phyloP scores from a whole-genome alignment of 2,329 filamentous ascomycete species.

The Emmonsia crescens region DNA sequence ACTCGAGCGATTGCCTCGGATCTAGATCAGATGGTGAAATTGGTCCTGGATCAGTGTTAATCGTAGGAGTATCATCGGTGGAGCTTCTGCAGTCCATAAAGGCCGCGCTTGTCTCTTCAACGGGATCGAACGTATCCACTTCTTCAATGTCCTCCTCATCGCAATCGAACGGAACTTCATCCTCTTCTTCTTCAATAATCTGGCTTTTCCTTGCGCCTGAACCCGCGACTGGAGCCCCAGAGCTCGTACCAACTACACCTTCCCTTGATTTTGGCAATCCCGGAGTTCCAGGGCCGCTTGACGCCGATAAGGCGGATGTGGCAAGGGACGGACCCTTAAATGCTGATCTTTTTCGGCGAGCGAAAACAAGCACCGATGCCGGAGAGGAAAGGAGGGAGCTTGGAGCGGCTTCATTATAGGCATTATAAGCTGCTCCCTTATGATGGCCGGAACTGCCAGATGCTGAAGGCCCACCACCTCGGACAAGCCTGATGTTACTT shows the following conservation, averaged over 20 bases:
- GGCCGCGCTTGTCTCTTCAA: constrained; percentile 16
- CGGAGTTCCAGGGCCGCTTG: constrained; percentile 25
- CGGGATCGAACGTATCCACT: constrained; percentile 30
- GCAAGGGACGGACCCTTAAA: constrained; percentile 38
- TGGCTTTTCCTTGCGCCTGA: constrained; percentile 29
- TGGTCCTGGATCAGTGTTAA: not conserved
- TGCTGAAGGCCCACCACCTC: constrained; percentile 31
- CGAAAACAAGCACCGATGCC: constrained; percentile 35
- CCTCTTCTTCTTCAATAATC: constrained; percentile 37
- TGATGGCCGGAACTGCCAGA: constrained; percentile 17
- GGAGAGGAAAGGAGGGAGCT: constrained; percentile 29
- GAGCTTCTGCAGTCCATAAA: constrained; percentile 16
- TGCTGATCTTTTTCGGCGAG: constrained; percentile 34
- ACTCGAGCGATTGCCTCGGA: not conserved
- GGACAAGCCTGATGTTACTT: constrained; percentile 72
- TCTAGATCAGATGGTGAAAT: not conserved
- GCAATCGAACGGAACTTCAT: constrained; percentile 15
- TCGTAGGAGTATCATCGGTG: constrained; percentile 13
- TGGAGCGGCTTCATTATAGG: constrained; percentile 30
- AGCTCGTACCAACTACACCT: constrained; percentile 18
- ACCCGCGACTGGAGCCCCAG: constrained; percentile 14
- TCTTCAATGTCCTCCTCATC: constrained; percentile 31
- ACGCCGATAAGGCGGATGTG: constrained; percentile 25
- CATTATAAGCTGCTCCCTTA: constrained; percentile 20
- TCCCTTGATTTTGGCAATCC: constrained; percentile 21